Evolutionary conservation across 1,139 yeast genomes (phyloP).

Genomic region (Sugiyamaella japonica): DNA sequence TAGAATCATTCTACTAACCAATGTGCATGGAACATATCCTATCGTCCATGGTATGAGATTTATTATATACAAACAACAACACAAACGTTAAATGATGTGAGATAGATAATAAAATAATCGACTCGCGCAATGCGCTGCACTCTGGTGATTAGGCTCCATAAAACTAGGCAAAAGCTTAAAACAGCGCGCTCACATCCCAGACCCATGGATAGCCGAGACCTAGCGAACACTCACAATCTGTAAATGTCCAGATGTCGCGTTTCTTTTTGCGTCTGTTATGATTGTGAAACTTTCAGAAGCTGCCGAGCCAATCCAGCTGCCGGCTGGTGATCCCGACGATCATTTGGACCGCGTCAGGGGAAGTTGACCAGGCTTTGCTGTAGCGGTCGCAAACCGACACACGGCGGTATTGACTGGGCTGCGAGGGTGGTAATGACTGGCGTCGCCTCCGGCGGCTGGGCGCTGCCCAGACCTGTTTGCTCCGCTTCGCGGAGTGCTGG

Average conservation of each 20-base stretch:
- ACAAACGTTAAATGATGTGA: not conserved
- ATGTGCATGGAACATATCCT: not conserved
- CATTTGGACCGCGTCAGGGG: no score
- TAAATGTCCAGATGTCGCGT: not conserved
- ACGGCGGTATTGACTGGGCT: not conserved
- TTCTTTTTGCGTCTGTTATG: not conserved
- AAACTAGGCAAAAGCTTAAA: not conserved
- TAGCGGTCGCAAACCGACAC: no score
- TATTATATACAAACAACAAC: constrained; percentile 4
- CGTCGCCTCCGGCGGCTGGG: not conserved
- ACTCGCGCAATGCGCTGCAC: not conserved
- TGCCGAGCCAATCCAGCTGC: not conserved
- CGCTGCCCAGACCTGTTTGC: not conserved
- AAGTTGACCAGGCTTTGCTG: no score
- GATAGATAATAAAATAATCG: constrained; percentile 1
- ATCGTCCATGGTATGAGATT: not conserved
- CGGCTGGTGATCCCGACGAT: not conserved
- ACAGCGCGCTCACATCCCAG: not conserved
- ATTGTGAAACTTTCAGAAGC: not conserved
- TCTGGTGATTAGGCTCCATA: not conserved
- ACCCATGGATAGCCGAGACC: not conserved
- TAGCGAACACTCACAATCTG: not conserved
- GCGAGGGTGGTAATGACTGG: not conserved
- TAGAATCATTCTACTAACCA: not conserved
- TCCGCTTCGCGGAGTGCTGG: not conserved